Evolutionary conservation across 768 basidiomycete species (phyloP), one percentile per base, ranked within the genome.

Genomic region (Rickenella mellea): DNA sequence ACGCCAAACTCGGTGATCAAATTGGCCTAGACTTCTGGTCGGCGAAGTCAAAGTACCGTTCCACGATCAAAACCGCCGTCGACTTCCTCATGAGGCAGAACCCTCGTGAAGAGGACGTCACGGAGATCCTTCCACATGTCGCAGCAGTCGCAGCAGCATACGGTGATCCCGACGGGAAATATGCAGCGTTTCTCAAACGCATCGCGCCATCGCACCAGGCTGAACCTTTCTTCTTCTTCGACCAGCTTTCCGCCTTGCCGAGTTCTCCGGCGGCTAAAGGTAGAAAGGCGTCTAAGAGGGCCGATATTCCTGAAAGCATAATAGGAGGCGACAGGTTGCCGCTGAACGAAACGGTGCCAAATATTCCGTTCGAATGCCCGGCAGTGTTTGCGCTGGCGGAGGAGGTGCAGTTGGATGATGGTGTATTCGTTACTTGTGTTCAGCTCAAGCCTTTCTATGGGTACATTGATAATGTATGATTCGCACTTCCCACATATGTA

Each of bases 1-100:
- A 68, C 51, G 75, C 74, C 4, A 75, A 76, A 51, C 50, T 79
- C 7, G 75, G 66, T 1, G 74, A 75, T 48, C 58, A 70, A 42
- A 57, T 78, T 3, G 74, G 71, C 3, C 33, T 65, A 9, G 59
- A 77, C 52, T 60, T 68, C 31, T 77, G 74, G 73, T 57, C 55
- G 5, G 51, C 51, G 9, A 67, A 64, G 46, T 68, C 73, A 6
- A 67, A 64, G 52, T 66, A 70, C 42, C 68, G 69, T 4, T 65
- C 70, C 5, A 75, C 71, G 10, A 75, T 79, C 26, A 66, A 77
- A 48, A 65, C 56, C 12, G 76, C 76, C 0, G 48, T 74, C 28
- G 69, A 79, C 48, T 76, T 60, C 50, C 48, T 60, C 17, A 71
- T 78, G 60, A 45, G 39, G 4, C 36, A 60, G 25, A 54, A 67